A percentile compares a stretch with the other conserved stretches of the same genome.
Evolutionary conservation across 208 protist genomes (phyloP).

Genomic region (Leishmania aethiopica): DNA sequence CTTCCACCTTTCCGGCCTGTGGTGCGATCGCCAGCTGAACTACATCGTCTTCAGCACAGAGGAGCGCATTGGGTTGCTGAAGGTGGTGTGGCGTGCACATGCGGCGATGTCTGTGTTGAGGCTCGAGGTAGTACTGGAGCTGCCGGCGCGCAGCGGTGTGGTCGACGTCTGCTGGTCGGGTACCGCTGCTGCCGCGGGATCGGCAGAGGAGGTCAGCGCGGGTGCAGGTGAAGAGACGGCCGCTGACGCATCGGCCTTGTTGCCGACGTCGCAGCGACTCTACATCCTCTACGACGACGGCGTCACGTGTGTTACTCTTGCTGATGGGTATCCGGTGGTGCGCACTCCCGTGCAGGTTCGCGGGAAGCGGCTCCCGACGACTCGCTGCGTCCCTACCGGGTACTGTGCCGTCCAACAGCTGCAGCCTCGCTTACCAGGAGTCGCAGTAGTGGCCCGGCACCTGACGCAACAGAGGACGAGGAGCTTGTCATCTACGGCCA

Average conservation of each 20-base stretch:
- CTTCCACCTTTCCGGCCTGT: conserved; percentile 73
- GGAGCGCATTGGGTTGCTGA: conserved; percentile 68
- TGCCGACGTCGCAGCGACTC: conserved; percentile 19
- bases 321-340: conserved; percentile 58
- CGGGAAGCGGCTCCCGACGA: conserved; percentile 15
- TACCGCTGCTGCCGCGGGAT: background rate
- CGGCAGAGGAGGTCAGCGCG: background rate
- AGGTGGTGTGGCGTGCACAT: conserved; percentile 55
- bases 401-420: conserved; percentile 24
- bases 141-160: conserved; percentile 59
- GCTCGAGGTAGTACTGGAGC: conserved; percentile 62
- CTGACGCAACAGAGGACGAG: background rate
- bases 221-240: background rate
- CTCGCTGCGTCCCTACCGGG: conserved; percentile 24
- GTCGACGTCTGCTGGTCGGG: conserved; percentile 60
- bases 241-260: background rate
- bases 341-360: conserved; percentile 30
- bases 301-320: conserved; percentile 61
- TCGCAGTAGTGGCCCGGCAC: background rate
- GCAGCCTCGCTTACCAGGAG: background rate
- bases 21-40: conserved; percentile 65
- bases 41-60: conserved; percentile 83
- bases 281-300: conserved; percentile 70
- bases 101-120: conserved; percentile 41
- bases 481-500: conserved; percentile 48